A percentile compares a stretch with the other conserved stretches of the same genome.
Conservation (phyloP, 345 rosid genomes). For the Durio zibethinus region DNA sequence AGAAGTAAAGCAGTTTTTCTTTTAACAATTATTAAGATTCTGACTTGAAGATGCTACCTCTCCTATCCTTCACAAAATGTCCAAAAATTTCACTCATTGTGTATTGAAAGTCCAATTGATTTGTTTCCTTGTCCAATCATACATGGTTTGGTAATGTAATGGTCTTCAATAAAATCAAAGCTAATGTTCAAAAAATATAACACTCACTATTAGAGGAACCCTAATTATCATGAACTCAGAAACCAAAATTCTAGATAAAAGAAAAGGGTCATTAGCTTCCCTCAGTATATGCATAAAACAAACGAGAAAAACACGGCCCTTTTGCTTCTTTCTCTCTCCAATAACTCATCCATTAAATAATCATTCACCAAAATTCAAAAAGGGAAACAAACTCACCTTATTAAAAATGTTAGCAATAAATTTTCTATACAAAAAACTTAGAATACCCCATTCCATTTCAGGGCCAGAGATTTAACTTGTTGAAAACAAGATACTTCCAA, state of each 20-base stretch:
- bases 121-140: not conserved
- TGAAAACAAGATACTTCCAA: constrained; percentile 22
- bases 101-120: not conserved
- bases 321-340: constrained; percentile 2
- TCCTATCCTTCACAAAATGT: not conserved
- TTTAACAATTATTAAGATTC: not conserved
- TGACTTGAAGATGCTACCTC: not conserved
- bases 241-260: not conserved
- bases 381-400: constrained; percentile 21
- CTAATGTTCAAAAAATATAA: not conserved
- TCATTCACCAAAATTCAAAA: not conserved
- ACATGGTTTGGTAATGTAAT: not conserved
- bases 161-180: too few relatives aligned
- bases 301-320: not conserved
- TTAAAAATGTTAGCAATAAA: constrained; percentile 2
- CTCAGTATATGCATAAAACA: not conserved
- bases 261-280: not conserved
- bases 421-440: too few relatives aligned
- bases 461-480: too few relatives aligned
- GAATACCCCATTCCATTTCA: too few relatives aligned
- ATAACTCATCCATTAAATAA: not conserved
- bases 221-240: not conserved
- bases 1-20: not conserved
- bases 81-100: not conserved
- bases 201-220: not conserved